phyloP scores from a whole-genome alignment of 2,329 filamentous ascomycete species.

The Aspergillus alliaceus region DNA sequence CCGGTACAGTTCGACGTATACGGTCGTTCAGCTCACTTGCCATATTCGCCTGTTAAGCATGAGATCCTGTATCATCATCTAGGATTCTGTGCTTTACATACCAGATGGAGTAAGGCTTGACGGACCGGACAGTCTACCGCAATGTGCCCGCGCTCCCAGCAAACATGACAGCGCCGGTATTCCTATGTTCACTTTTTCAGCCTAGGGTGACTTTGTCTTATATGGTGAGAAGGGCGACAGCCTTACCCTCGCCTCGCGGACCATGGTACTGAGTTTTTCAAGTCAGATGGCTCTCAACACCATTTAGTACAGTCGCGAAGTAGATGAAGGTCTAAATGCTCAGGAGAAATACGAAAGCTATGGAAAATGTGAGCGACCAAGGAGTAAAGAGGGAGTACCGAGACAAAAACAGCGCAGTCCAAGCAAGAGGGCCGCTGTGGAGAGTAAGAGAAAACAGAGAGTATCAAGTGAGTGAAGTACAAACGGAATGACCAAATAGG shows the following conservation, averaged over 20 bases:
- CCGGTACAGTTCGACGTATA: background rate
- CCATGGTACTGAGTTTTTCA: background rate
- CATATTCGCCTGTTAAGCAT: background rate
- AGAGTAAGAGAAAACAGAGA: background rate
- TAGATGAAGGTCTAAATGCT: background rate
- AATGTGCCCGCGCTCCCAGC: slow-evolving; percentile 1
- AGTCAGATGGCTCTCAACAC: background rate
- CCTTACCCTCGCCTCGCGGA: background rate
- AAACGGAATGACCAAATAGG: background rate
- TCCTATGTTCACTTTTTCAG: background rate
- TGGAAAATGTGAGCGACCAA: no score
- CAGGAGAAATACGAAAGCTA: background rate
- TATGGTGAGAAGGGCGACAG: background rate
- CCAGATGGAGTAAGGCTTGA: background rate
- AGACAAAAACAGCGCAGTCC: background rate
- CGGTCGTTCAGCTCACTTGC: background rate
- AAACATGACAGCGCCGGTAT: background rate
- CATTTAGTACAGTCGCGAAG: background rate
- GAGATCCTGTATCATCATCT: background rate
- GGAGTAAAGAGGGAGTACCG: background rate
- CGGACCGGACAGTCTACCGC: background rate
- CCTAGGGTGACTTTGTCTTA: background rate
- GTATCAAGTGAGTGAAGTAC: background rate
- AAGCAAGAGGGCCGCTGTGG: no score
- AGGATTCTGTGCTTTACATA: background rate